phyloP scores from a whole-genome alignment of 2,329 filamentous ascomycete genomes.

The Sarocladiaceae sp. region DNA sequence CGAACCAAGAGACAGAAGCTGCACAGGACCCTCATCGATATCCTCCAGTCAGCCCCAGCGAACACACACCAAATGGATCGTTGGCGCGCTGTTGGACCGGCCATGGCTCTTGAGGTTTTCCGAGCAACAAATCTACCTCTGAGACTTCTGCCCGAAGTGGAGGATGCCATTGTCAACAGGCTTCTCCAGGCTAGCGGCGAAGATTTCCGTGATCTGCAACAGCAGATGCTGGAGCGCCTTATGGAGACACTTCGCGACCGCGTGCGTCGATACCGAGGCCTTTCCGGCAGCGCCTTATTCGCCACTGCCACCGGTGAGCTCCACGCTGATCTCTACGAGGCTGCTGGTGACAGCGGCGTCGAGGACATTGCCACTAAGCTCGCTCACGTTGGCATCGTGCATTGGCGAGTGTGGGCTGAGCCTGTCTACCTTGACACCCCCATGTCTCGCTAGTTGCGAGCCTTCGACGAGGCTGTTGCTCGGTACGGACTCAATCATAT shows the following conservation, averaged over 20 bases:
- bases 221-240: conserved; percentile 41
- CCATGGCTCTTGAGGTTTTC: conserved; percentile 52
- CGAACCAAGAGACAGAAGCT: conserved; percentile 40
- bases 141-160: conserved; percentile 40
- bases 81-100: conserved; percentile 47
- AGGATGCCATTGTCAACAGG: conserved; percentile 40
- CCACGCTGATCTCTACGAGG: conserved; percentile 26
- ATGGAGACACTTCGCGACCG: conserved; percentile 41
- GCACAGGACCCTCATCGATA: conserved; percentile 46
- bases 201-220: conserved; percentile 43
- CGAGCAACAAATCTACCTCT: conserved; percentile 47
- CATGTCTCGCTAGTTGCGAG: conserved; percentile 4
- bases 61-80: conserved; percentile 35
- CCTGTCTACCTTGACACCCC: conserved; percentile 54
- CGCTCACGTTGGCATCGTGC: conserved; percentile 75
- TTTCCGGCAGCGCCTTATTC: conserved; percentile 49
- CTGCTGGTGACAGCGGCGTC: conserved; percentile 43
- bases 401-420: conserved; percentile 84
- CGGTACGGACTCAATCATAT: background rate
- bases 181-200: conserved; percentile 36
- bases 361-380: conserved; percentile 69
- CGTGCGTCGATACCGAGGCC: conserved; percentile 45
- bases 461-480: background rate
- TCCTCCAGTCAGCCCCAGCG: conserved; percentile 45
- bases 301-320: conserved; percentile 42